phyloP scores from a whole-genome alignment of 345 rosid genomes.

The Garcia nutans region DNA sequence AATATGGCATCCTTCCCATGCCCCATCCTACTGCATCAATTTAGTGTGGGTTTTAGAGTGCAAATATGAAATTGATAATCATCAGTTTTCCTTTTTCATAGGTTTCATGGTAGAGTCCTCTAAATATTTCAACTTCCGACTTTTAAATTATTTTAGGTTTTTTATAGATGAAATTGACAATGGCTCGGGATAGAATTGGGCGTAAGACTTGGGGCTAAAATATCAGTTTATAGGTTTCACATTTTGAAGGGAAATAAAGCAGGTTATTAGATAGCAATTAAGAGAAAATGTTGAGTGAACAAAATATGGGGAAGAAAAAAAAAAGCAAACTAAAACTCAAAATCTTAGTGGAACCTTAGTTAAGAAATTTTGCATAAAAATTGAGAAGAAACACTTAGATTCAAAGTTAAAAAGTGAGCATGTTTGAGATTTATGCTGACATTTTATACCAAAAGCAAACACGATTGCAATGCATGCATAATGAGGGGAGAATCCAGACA shows the following conservation, averaged over 20 bases:
- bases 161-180: not conserved
- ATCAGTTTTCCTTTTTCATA: not conserved
- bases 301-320: not conserved
- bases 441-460: too few species aligned
- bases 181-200: not conserved
- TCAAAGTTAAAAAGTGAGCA: too few species aligned
- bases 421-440: too few species aligned
- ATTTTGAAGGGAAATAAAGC: not conserved
- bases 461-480: too few species aligned
- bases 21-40: not conserved
- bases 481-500: too few species aligned
- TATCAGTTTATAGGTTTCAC: not conserved
- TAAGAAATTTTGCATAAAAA: not conserved
- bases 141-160: not conserved
- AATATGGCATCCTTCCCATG: not conserved
- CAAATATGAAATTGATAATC: not conserved
- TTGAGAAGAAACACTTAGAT: not conserved
- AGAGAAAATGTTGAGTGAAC: not conserved
- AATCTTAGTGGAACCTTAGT: not conserved
- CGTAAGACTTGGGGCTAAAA: not conserved
- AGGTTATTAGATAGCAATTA: not conserved
- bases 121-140: not conserved
- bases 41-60: not conserved
- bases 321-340: not conserved
- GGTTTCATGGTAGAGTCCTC: not conserved